Evolutionary conservation across 2,329 filamentous ascomycete species (phyloP).

Genomic region (Daldinia eschscholtzii): DNA sequence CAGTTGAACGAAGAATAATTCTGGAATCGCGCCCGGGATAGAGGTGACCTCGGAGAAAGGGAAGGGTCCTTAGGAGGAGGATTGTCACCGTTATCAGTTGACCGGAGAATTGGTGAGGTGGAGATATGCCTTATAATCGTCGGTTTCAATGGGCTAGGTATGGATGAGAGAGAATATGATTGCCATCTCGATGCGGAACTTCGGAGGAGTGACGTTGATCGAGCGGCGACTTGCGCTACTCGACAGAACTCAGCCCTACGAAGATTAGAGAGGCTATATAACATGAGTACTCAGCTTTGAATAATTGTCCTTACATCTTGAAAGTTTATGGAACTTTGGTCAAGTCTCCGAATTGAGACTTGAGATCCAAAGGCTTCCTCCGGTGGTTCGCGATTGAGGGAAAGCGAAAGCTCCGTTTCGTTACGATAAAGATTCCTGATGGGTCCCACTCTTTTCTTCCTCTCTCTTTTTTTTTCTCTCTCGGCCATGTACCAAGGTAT

Average conservation of each 20-base stretch:
- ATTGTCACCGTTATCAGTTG: constrained; percentile 12
- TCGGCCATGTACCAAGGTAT: too few species aligned
- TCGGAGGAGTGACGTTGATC: constrained; percentile 45
- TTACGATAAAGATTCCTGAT: constrained; percentile 22
- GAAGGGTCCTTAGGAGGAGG: not conserved
- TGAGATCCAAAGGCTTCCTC: constrained; percentile 9
- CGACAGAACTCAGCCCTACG: constrained; percentile 49
- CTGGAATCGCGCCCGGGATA: constrained; percentile 23
- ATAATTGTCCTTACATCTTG: constrained; percentile 41
- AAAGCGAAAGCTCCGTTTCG: constrained; percentile 4
- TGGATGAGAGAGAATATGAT: constrained; percentile 23
- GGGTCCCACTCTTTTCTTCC: not conserved
- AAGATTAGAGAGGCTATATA: not conserved
- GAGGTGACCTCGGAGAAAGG: constrained; percentile 5
- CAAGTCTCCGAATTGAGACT: constrained; percentile 10
- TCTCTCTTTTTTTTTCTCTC: constrained; percentile 9
- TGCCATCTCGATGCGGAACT: constrained; percentile 41
- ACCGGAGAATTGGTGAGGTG: constrained; percentile 28
- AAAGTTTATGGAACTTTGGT: constrained; percentile 14
- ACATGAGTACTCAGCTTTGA: not conserved
- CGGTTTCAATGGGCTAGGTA: constrained; percentile 12
- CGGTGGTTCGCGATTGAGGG: not conserved
- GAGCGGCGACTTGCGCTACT: constrained; percentile 45
- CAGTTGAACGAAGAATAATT: constrained; percentile 31
- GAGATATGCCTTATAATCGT: constrained; percentile 38